Conservation (phyloP, 257 asterid species). For the Nicotiana attenuata region DNA sequence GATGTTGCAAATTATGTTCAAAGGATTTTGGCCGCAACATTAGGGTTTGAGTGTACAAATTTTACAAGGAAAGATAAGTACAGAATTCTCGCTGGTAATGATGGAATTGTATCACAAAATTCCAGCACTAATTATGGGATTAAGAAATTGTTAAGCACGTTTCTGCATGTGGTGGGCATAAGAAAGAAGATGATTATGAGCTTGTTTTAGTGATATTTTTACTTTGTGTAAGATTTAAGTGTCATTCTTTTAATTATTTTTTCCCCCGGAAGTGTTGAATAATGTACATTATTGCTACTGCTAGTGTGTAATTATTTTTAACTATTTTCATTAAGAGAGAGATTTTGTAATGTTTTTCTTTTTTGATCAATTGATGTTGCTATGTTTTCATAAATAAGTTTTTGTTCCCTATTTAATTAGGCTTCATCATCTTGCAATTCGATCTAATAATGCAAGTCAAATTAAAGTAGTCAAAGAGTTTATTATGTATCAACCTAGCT, state of each 20-base stretch:
- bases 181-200: conserved; percentile 2
- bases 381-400: too few relatives aligned
- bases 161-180: not conserved
- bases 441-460: too few relatives aligned
- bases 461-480: too few relatives aligned
- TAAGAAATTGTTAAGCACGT: not conserved
- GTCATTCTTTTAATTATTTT: not conserved
- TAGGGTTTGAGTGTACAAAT: conserved; percentile 30
- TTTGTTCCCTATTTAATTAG: too few relatives aligned
- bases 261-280: not conserved
- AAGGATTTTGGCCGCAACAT: conserved; percentile 21
- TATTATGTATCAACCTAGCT: too few relatives aligned
- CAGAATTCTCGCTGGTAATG: conserved; percentile 30
- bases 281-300: not conserved
- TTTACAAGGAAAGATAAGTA: conserved; percentile 42
- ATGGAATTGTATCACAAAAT: conserved; percentile 19
- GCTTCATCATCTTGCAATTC: too few relatives aligned
- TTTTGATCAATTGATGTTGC: too few relatives aligned
- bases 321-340: too few relatives aligned
- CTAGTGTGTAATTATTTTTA: too few relatives aligned
- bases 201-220: not conserved
- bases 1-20: conserved; percentile 41
- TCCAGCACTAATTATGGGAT: conserved; percentile 5
- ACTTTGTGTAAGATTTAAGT: not conserved
- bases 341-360: too few relatives aligned